Base-by-base conservation (phyloP, 495 filamentous ascomycete genomes). In the Neurospora intermedia region DNA sequence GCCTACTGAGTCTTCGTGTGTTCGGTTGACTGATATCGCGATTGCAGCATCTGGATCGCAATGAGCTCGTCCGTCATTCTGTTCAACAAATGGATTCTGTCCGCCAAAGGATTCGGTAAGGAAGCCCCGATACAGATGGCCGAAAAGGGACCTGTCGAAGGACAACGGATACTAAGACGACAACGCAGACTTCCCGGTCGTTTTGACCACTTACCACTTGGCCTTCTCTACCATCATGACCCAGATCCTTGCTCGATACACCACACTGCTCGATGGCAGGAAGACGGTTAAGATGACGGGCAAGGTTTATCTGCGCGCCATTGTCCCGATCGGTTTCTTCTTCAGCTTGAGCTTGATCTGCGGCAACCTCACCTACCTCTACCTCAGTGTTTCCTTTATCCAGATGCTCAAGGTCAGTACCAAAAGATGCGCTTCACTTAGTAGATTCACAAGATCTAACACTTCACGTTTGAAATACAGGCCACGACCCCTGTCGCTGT, bases 71-170 rank as follows among this genome's bases (percentile, higher is more conserved):
- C 89, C 75, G 93, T 97, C 75, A 99, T 99, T 77, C 84, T 98
- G 59, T 99, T 97, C 91, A 98, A 99, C 91, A 99, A 99, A 89
- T 95, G 92, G 89, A 94, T 99, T 76, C 88, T 98, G 71, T 89
- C 92, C 78, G 92, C 89, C 39, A 87, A 89, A 76, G 85, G 91
- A 70, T 99, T 98, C 86, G 85, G 93, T 96, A 87, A 90, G 93
- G 83, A 70, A 66, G 43, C 69, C 23, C 40, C 38, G 38, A 13
- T 20, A 15, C 16, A 66, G 27, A 31, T 66, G 6, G 27, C 27
- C 54, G 13, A 31, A 23, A 27, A 20, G 46, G 71, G 20, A 48
- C 42, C 31, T 31, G 11, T 59, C 6, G 6, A 35, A 35, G 41
- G n/a, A 35, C 39, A n/a, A 69, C 42, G 54, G 70, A 73, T 54